These are phyloP conservation scores for Ulota crispa DNA, from an alignment of 225 moss, liverwort and hornwort species.

Conservation along the genomic window DNA sequence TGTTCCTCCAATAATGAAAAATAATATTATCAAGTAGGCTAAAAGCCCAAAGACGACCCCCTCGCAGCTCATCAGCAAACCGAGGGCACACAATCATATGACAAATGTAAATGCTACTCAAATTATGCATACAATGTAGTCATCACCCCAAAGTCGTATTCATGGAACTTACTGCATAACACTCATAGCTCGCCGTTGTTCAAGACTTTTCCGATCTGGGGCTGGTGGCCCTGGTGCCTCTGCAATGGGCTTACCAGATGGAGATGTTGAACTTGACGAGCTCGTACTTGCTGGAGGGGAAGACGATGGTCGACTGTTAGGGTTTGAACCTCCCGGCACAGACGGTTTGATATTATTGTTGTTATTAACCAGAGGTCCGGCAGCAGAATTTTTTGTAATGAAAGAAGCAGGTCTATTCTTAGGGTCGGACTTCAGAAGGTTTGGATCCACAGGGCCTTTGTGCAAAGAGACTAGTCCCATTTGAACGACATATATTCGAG, in stretches of 20 bases:
- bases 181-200: conserved; percentile 46
- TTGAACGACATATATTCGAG: conserved; percentile 82
- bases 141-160: conserved; percentile 4
- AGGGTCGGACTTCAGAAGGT: conserved; percentile 18
- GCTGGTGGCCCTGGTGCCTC: conserved; percentile 19
- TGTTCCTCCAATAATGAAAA: background rate
- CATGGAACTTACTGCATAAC: conserved; percentile 44
- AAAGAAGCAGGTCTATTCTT: conserved; percentile 44
- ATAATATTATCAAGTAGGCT: background rate
- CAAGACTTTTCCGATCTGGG: conserved; percentile 39
- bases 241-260: conserved; percentile 13
- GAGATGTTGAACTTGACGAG: conserved; percentile 32
- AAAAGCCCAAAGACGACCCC: background rate
- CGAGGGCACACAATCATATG: background rate
- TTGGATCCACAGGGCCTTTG: conserved; percentile 43
- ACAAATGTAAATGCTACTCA: background rate
- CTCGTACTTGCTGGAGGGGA: conserved; percentile 32
- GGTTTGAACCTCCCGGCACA: background rate
- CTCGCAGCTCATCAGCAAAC: background rate
- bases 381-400: conserved; percentile 25
- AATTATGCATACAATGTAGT: background rate
- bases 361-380: conserved; percentile 16
- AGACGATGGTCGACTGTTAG: conserved; percentile 6
- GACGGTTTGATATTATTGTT: conserved; percentile 20
- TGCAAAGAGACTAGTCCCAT: conserved; percentile 56